Conservation (phyloP, 164 flowering plant genomes). For the Umbellularia californica region DNA sequence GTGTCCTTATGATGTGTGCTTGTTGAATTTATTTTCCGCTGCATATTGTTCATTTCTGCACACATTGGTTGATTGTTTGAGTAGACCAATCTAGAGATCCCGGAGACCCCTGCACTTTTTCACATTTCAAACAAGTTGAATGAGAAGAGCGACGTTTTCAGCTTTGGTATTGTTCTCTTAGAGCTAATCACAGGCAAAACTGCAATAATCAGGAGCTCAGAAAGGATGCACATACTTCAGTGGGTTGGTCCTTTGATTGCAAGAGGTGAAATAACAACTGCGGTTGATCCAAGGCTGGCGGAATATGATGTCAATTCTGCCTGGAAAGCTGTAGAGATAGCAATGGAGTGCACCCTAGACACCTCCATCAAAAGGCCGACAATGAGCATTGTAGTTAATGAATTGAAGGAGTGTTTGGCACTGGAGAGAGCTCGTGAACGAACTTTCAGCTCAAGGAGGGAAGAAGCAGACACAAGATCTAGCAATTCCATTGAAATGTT, state of each 20-base stretch:
- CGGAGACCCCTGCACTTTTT: too few relatives aligned
- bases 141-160: conserved; percentile 52
- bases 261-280: conserved; percentile 28
- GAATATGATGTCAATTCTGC: conserved; percentile 28
- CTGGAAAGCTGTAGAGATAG: conserved; percentile 43
- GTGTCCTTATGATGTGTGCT: too few relatives aligned
- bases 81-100: too few relatives aligned
- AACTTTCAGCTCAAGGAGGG: not conserved
- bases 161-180: conserved; percentile 49
- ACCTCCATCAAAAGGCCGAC: conserved; percentile 29
- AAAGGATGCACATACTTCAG: conserved; percentile 20
- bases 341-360: conserved; percentile 36
- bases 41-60: too few relatives aligned
- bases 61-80: too few relatives aligned
- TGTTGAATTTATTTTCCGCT: too few relatives aligned
- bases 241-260: conserved; percentile 30
- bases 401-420: conserved; percentile 22
- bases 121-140: conserved; percentile 25
- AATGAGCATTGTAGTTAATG: conserved; percentile 27
- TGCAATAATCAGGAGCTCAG: conserved; percentile 15
- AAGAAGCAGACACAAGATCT: not conserved
- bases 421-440: conserved; percentile 10
- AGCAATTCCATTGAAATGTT: not conserved
- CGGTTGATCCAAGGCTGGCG: conserved; percentile 40
- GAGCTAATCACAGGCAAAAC: conserved; percentile 43